Base-by-base conservation (phyloP, 1,139 yeast species). In the Taphrina populina region DNA sequence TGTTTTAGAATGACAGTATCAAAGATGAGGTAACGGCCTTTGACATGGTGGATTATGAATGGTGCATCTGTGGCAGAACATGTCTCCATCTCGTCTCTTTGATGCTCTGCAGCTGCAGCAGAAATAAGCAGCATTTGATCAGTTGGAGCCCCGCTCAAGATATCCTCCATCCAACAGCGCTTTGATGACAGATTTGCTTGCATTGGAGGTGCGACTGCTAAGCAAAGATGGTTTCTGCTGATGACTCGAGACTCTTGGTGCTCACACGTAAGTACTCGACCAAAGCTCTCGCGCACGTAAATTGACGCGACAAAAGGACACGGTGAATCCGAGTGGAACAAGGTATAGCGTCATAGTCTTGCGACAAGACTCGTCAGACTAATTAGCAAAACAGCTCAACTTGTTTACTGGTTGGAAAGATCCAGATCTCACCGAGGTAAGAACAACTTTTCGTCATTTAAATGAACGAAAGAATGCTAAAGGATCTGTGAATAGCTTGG, bases 401-500 rank as follows among this genome's bases (percentile, higher is more conserved):
- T 80, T 90, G 67, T 92, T 92, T 83, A 90, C 97, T 73, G 98
- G 98, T 70, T 92, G 98, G 98, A 96, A 90, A 63, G 97, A 90
- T 73, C 95, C 88, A 65, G 79, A 81, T 71, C 82, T 92, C 72
- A 82, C 94, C 58, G 90, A 49, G 17, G 47, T 43, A 43, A 19
- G 34, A 10, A 11, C 8, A 4, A n/a, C n/a, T n/a, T n/a, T n/a
- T n/a, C n/a, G n/a, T n/a, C n/a, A n/a, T n/a, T n/a, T n/a, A n/a
- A n/a, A n/a, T n/a, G n/a, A n/a, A n/a, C n/a, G n/a, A n/a, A n/a
- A n/a, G n/a, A n/a, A n/a, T n/a, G n/a, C n/a, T n/a, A n/a, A n/a
- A n/a, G n/a, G n/a, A n/a, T n/a, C n/a, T n/a, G n/a, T n/a, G 7
- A 7, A 11, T 10, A 79, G 62, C 74, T 79, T 66, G 97, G 97